A percentile compares a stretch with the other conserved stretches of the same genome.
Evolutionary conservation across 1,284 basidiomycete genomes (phyloP).

Genomic region (Rhizoctonia solani): DNA sequence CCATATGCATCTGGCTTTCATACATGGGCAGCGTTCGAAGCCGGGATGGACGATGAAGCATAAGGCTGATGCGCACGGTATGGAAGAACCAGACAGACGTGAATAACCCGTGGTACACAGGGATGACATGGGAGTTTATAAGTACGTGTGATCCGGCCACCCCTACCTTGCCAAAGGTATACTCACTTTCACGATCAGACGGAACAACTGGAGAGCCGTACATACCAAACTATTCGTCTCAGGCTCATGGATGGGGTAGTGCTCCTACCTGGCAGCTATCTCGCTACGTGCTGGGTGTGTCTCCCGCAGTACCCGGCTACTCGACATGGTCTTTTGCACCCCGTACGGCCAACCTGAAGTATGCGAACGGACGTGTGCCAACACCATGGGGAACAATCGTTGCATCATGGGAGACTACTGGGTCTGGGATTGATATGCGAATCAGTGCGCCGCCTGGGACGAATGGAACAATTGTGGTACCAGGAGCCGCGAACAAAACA

Average conservation of each 20-base stretch:
- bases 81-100: conserved; percentile 1
- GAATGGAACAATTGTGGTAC: not conserved
- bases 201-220: not conserved
- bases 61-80: not conserved
- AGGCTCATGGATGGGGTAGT: not conserved
- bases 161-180: not conserved
- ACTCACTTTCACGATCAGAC: not conserved
- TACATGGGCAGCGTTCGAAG: not conserved
- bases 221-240: not conserved
- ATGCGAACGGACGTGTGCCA: not conserved
- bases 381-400: not conserved
- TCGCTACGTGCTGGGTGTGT: not conserved
- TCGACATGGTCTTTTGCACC: not conserved
- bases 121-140: not conserved
- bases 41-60: not conserved
- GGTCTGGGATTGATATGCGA: not conserved
- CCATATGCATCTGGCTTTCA: not conserved
- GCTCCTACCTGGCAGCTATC: not conserved
- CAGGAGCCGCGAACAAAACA: not conserved
- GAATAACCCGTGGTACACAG: not conserved
- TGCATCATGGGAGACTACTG: not conserved
- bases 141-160: not conserved
- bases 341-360: not conserved
- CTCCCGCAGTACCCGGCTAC: not conserved
- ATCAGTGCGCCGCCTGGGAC: not conserved